These are phyloP conservation scores for Phytophthora parvispora DNA, from an alignment of 352 stramenopile genomes.

Conservation along the genomic window DNA sequence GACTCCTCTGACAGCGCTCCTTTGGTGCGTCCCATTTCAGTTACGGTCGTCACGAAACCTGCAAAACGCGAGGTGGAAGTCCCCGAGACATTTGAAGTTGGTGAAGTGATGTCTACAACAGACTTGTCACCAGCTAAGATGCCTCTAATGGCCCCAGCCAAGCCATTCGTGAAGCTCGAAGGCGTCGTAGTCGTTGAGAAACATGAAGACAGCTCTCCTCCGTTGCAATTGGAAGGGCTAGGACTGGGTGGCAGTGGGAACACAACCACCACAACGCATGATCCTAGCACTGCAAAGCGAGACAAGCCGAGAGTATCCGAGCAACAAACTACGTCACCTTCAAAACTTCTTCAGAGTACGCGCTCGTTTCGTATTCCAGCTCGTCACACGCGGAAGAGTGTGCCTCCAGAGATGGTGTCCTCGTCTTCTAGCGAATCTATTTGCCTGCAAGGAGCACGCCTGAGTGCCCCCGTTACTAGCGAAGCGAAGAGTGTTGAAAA, in stretches of 20 bases:
- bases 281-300: neutral
- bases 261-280: neutral
- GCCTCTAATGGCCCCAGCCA: neutral
- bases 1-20: neutral
- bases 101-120: neutral
- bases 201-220: neutral
- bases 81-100: neutral
- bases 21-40: constrained; percentile 18
- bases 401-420: neutral
- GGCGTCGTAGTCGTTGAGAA: neutral
- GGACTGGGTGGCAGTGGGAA: constrained; percentile 1
- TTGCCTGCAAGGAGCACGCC: constrained; percentile 26
- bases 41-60: constrained; percentile 24
- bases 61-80: constrained; percentile 6
- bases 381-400: neutral
- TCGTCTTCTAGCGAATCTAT: constrained; percentile 4
- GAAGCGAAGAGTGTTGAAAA: neutral
- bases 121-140: neutral
- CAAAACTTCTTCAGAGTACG: neutral
- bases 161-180: constrained; percentile 30
- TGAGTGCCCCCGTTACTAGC: constrained; percentile 3
- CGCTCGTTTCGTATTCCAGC: neutral
- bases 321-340: neutral
- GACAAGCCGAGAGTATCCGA: neutral
- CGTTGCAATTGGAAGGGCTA: constrained; percentile 18